Conservation (phyloP, 192 early-diverging fungal genomes). For the Diversispora eburnea region DNA sequence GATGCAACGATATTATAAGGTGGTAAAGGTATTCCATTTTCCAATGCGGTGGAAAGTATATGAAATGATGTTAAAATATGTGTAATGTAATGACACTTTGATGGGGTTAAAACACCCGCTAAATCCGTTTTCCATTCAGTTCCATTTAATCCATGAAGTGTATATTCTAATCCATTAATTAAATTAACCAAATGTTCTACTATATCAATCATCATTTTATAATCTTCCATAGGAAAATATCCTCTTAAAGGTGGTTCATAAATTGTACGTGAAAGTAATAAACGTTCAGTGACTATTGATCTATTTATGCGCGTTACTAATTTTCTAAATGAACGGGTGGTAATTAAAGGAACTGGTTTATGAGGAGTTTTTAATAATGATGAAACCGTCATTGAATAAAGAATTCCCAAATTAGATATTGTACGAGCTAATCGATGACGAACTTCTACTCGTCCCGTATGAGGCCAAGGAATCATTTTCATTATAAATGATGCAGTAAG, state of each 20-base stretch:
- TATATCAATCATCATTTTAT: constrained; percentile 31
- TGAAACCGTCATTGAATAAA: constrained; percentile 38
- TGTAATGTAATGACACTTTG: constrained; percentile 27
- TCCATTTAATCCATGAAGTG: constrained; percentile 30
- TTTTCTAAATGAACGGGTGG: constrained; percentile 33
- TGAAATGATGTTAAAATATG: constrained; percentile 36
- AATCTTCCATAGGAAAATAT: constrained; percentile 32
- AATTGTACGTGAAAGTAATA: constrained; percentile 36
- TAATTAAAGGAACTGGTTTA: background rate
- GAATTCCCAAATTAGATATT: constrained; percentile 32
- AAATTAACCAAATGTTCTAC: constrained; percentile 38
- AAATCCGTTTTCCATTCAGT: constrained; percentile 31
- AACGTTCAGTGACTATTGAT: constrained; percentile 33
- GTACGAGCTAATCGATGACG: constrained; percentile 34
- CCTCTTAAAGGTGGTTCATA: constrained; percentile 41
- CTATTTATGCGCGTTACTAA: constrained; percentile 32
- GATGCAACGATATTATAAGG: constrained; percentile 35
- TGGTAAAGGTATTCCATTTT: constrained; percentile 35
- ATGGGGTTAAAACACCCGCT: constrained; percentile 8
- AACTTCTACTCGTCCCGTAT: constrained; percentile 37
- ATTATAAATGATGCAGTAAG: constrained; percentile 34
- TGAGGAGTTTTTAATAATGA: constrained; percentile 29
- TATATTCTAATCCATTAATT: constrained; percentile 33
- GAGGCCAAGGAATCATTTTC: constrained; percentile 33
- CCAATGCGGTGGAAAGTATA: constrained; percentile 34